Evolutionary conservation across 2,329 filamentous ascomycete species (phyloP).

Genomic region (Blumeriella jaapii): DNA sequence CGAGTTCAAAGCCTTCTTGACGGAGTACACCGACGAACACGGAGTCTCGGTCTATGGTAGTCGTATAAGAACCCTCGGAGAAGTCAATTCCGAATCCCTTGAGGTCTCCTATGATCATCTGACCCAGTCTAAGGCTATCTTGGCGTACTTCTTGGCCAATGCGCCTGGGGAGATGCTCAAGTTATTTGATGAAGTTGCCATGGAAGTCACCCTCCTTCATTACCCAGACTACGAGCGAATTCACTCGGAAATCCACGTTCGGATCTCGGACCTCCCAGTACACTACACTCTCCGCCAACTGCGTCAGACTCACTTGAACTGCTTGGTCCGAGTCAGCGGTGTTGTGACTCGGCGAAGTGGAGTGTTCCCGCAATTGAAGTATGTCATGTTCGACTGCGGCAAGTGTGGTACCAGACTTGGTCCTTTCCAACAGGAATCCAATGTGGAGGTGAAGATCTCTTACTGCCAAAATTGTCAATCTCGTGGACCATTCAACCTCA

Average conservation of each 20-base stretch:
- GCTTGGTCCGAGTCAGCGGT: constrained; percentile 83
- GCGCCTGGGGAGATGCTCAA: constrained; percentile 91
- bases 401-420: constrained; percentile 89
- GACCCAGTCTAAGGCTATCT: constrained; percentile 77
- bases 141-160: constrained; percentile 94
- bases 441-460: constrained; percentile 88
- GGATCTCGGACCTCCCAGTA: constrained; percentile 87
- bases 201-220: constrained; percentile 90
- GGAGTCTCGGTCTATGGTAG: constrained; percentile 91
- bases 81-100: constrained; percentile 89
- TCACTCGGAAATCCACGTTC: constrained; percentile 94
- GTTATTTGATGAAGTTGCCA: constrained; percentile 91
- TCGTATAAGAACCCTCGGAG: constrained; percentile 87
- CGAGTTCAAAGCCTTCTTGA: constrained; percentile 96
- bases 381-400: constrained; percentile 93
- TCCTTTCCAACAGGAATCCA: constrained; percentile 95
- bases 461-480: constrained; percentile 97
- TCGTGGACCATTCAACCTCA: constrained; percentile 85
- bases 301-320: constrained; percentile 91
- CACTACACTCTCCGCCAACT: constrained; percentile 92
- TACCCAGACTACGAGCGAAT: constrained; percentile 98
- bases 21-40: constrained; percentile 83
- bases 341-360: constrained; percentile 90
- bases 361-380: constrained; percentile 95
- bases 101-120: constrained; percentile 95